Percentiles rank a stretch among this genome's conserved stretches.
Evolutionary conservation across 495 filamentous ascomycete species (phyloP).

Genomic region (Lepraria neglecta): DNA sequence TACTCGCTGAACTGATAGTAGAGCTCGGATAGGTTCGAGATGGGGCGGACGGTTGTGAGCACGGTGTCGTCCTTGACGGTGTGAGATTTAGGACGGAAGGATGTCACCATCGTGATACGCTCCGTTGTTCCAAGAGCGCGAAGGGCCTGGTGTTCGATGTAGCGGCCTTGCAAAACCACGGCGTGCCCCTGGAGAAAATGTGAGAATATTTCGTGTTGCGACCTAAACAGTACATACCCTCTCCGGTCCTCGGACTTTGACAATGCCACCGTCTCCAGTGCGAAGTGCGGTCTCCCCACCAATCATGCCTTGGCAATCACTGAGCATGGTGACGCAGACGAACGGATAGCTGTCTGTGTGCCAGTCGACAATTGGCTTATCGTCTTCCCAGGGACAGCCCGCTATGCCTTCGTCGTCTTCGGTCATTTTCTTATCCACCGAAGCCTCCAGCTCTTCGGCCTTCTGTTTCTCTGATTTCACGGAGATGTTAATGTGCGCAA

Average conservation of each 20-base stretch:
- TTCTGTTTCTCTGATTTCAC: slow-evolving; percentile 52
- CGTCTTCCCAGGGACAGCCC: slow-evolving; percentile 52
- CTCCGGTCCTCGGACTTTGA: slow-evolving; percentile 62
- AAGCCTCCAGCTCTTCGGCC: slow-evolving; percentile 39
- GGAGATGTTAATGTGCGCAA: slow-evolving; percentile 66
- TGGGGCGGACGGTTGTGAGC: slow-evolving; percentile 57
- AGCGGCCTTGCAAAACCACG: slow-evolving; percentile 63
- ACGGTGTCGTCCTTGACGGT: slow-evolving; percentile 59
- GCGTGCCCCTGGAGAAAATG: slow-evolving; percentile 50
- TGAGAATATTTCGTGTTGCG: slow-evolving; percentile 14
- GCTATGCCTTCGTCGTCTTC: slow-evolving; percentile 44
- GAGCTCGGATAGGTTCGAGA: slow-evolving; percentile 61
- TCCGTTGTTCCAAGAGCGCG: slow-evolving; percentile 56
- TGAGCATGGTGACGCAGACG: slow-evolving; percentile 71
- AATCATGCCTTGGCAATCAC: slow-evolving; percentile 62
- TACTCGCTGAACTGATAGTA: slow-evolving; percentile 67
- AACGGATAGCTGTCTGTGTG: slow-evolving; percentile 72
- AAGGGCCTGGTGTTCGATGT: slow-evolving; percentile 66
- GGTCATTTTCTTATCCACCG: slow-evolving; percentile 35
- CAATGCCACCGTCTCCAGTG: slow-evolving; percentile 53
- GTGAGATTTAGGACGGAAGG: slow-evolving; percentile 57
- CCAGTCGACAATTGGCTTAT: slow-evolving; percentile 64
- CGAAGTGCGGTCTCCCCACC: slow-evolving; percentile 65
- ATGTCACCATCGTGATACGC: slow-evolving; percentile 68
- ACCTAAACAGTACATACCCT: slow-evolving; percentile 42